These are phyloP conservation scores for Eimeria sp. DNA, from an alignment of 169 alveolate species.

Conservation along the genomic window DNA sequence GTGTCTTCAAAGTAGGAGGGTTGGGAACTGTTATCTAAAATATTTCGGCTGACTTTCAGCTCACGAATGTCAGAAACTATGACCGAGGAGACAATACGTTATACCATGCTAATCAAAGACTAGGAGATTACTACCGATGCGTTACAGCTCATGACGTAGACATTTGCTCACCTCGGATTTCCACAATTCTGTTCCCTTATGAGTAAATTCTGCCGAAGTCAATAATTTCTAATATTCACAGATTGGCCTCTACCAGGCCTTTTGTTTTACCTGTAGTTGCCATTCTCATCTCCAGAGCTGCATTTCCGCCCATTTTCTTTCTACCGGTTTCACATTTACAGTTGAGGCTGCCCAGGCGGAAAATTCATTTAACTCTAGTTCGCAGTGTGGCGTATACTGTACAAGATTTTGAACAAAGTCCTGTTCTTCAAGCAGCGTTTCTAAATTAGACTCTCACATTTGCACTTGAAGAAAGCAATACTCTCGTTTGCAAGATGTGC, in stretches of 20 bases:
- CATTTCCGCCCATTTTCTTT: neutral
- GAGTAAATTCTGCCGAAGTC: neutral
- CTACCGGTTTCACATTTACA: neutral
- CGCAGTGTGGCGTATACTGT: neutral
- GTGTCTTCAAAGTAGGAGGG: neutral
- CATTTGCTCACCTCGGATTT: neutral
- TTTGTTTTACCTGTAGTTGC: no score
- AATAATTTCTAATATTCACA: neutral
- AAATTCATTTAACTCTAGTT: neutral
- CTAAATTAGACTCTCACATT: neutral
- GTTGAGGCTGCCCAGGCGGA: neutral
- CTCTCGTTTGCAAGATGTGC: neutral
- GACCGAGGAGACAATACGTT: neutral
- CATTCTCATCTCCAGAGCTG: neutral
- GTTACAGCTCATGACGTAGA: no score
- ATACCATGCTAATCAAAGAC: no score
- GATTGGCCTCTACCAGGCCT: neutral
- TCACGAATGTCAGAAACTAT: neutral
- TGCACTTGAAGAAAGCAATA: neutral
- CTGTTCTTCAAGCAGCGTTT: neutral
- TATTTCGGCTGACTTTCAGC: neutral
- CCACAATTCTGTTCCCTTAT: neutral
- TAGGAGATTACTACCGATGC: no score
- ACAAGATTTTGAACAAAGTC: neutral
- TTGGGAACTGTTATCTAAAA: neutral